Evolutionary conservation across 2,329 filamentous ascomycete genomes (phyloP), one percentile per base, ranked within the genome.

Genomic region (Fusarium sp.): DNA sequence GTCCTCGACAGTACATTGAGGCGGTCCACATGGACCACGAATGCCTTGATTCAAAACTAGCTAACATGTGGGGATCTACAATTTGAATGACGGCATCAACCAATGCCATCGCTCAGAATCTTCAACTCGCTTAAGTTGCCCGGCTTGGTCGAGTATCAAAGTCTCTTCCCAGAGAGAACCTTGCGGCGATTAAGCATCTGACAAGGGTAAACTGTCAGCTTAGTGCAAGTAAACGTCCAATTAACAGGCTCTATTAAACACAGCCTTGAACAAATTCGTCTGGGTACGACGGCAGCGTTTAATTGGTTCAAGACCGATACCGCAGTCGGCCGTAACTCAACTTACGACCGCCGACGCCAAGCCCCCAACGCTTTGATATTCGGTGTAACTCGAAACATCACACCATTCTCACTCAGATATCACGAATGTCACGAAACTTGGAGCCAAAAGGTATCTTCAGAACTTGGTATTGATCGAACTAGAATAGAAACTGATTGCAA

Each of bases 401-500:
- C 50, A 54, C 27, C 18, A 54, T 30, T 56, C 27, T 56, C 52
- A 56, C 20, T 25, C 14, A 57, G 6, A 37, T 4, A 13, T 32
- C 54, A 57, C 20, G 18, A 52, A 32, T 32, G 9, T 32, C 9
- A 10, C 30, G 8, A 52, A 52, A 11, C 7, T 52, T 4, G 11
- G 23, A 32, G 9, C 14, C 18, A 52, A 30, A 3, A 30, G 32
- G 30, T 7, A n/a, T 52, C 18, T 34, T 52, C 25, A 52, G 18
- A 52, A n/a, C 16, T 30, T 30, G 25, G 7, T 30, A 52, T 64
- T 67, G 20, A 20, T 23, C 25, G 50, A 20, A 23, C 14, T 10
- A 48, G 20, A 3, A 34, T 60, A 23, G 2, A 30, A 64, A 23
- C 69, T 70, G 56, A 62, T 72, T 67, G 18, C 11, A 34, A 67